Evolutionary conservation across 2,329 filamentous ascomycete species (phyloP), one percentile per base, ranked within the genome.

Genomic region (Blastomyces parvus): DNA sequence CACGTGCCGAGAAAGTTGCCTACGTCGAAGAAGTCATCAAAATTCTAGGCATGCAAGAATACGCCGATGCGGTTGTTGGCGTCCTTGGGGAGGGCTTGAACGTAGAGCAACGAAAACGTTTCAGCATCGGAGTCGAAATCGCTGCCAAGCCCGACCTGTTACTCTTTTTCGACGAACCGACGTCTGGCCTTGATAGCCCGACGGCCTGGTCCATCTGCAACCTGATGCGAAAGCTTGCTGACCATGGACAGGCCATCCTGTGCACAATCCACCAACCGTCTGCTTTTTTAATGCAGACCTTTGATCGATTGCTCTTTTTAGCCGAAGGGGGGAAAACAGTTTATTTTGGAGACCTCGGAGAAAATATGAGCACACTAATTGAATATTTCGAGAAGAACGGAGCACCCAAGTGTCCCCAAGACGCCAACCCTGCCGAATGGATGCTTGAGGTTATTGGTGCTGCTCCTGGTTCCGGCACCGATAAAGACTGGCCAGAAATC

Each of bases 231-330:
- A 96, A 95, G 77, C 82, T 97, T 42, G 91, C 91, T 69, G 89
- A 94, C 75, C 88, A 87, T 66, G 92, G 93, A 19, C 90, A 95
- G 74, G 92, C 93, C 60, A 90, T 97, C 76, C 85, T 97, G 22
- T 96, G 92, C 79, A 97, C 93, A 0, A 97, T 97, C 66, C 93
- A 97, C 75, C 93, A 97, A 76, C 93, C 93, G n/a, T 96, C 90
- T 11, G 91, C 92, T 30, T 91, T 96, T 84, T 82, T 97, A 63
- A 96, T 97, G 81, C 90, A 96, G 74, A 88, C 90, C 65, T 97
- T 88, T 61, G 86, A 88, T 65, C 81, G 82, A 0, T 74, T 88
- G 2, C 76, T 88, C 0, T 86, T 89, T 74, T 78, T 89, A 2
- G 84, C 85, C 7, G 81, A 78, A 62, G 86, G 86, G 38, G 87